Evolutionary conservation across 306 rosid genomes (phyloP).

Genomic region (Cicer arietinum): DNA sequence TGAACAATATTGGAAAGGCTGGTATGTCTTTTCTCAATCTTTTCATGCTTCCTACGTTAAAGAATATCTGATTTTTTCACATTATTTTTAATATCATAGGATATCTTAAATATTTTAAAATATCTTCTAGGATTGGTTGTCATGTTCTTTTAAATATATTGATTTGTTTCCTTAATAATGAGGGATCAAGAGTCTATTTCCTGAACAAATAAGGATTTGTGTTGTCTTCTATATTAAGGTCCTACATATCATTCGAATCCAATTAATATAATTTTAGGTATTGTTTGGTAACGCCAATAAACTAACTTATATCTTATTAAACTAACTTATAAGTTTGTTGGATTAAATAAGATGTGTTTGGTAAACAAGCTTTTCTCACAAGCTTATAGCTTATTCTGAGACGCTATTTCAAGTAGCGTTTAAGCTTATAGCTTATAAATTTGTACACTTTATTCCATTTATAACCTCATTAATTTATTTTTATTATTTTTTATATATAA

Average conservation of each 20-base stretch:
- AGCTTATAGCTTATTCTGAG: too few relatives aligned
- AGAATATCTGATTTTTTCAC: background rate
- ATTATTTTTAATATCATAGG: conserved; percentile 3
- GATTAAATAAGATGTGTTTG: too few relatives aligned
- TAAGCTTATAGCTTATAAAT: too few relatives aligned
- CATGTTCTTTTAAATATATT: background rate
- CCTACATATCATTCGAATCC: conserved; percentile 13
- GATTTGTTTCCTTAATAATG: conserved; percentile 4
- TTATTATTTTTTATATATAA: too few relatives aligned
- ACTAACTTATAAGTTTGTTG: too few relatives aligned
- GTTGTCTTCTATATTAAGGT: background rate
- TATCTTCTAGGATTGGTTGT: conserved; percentile 3
- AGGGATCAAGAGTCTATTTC: background rate
- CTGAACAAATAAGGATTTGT: background rate
- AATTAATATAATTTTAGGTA: background rate
- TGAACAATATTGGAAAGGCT: conserved; percentile 94
- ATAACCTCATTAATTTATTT: too few relatives aligned
- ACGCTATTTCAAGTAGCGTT: too few relatives aligned
- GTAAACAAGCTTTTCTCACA: too few relatives aligned
- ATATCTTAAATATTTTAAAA: background rate
- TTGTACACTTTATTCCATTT: too few relatives aligned
- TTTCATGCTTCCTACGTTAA: background rate
- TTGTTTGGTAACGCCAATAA: too few relatives aligned
- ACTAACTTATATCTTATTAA: too few relatives aligned
- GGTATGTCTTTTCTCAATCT: conserved; percentile 58